Evolutionary conservation across 176 grass and related monocot species (phyloP), one percentile per base, ranked within the genome.

Genomic region (Melocanna baccifera): DNA sequence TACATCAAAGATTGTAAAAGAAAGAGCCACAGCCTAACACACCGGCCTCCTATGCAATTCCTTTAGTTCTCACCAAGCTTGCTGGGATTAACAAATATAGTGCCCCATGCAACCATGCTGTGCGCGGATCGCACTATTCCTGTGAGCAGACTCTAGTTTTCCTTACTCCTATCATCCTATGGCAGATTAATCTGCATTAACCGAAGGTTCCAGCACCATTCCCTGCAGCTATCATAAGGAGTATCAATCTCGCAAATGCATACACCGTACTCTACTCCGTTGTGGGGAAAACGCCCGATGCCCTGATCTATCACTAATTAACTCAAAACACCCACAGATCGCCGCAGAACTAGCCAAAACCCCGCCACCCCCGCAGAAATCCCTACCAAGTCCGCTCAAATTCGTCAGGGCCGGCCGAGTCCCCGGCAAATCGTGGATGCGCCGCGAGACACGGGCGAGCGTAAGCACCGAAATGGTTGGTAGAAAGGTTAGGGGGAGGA

Each of bases 301-400:
- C 4, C 13, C 43, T 62, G 37, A 79, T 77, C 48, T 58, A 61
- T 71, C 62, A 67, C 50, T 6, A 59, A 83, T 67, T 41, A 14
- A 64, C 30, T 30, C n/a, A 8, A 57, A 71, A 52, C 28, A 64
- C 29, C 37, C 29, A 39, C 47, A 78, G 66, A 86, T 86, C 67
- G 55, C 61, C 14, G 65, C 1, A 1, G 46, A 72, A 63, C 63
- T 40, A 50, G 40, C 9, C 37, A 47, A 78, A 51, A 58, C 13
- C 79, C 28, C 1, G 12, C 16, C 9, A 23, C 9, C 0, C 51
- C 6, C 32, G 58, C 78, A 39, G 57, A 67, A 73, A 67, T 58
- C 52, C 36, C 53, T 41, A 15, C 12, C 25, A 9, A 78, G 71
- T 84, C 26, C 59, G 65, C 25, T 37, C 47, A 2, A 36, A 81